A percentile compares a stretch with the other conserved stretches of the same genome.
phyloP scores from a whole-genome alignment of 768 basidiomycete genomes.

The Leccinum disarticulatum region DNA sequence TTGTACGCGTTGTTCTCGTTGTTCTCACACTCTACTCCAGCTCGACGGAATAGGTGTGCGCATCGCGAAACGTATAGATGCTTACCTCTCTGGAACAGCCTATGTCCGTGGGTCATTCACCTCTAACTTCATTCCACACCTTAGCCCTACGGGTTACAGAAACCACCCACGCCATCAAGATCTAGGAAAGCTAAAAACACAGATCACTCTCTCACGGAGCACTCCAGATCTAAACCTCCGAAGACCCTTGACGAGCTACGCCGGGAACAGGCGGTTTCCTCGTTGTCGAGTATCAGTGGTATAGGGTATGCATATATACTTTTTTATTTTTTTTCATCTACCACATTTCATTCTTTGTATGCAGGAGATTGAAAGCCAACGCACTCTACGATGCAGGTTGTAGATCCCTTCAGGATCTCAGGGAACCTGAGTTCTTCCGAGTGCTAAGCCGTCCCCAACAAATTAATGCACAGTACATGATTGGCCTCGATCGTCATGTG shows the following conservation, averaged over 20 bases:
- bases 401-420: conserved; percentile 41
- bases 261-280: conserved; percentile 29
- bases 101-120: conserved; percentile 35
- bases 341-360: neutral
- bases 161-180: conserved; percentile 13
- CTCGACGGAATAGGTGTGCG: conserved; percentile 38
- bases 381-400: conserved; percentile 55
- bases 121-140: conserved; percentile 1
- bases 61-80: conserved; percentile 48
- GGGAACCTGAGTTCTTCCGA: conserved; percentile 36
- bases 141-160: conserved; percentile 9
- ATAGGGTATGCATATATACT: conserved; percentile 45
- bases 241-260: conserved; percentile 29
- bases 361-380: conserved; percentile 34
- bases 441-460: conserved; percentile 41
- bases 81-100: conserved; percentile 34
- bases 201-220: conserved; percentile 8
- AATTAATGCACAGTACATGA: conserved; percentile 40
- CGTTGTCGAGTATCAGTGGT: conserved; percentile 41
- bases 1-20: neutral
- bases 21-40: conserved; percentile 21
- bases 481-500: conserved; percentile 38
- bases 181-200: neutral
- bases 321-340: neutral
- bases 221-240: conserved; percentile 1